phyloP scores from a whole-genome alignment of 441 rosid genomes.

The Gossypium gossypioides region DNA sequence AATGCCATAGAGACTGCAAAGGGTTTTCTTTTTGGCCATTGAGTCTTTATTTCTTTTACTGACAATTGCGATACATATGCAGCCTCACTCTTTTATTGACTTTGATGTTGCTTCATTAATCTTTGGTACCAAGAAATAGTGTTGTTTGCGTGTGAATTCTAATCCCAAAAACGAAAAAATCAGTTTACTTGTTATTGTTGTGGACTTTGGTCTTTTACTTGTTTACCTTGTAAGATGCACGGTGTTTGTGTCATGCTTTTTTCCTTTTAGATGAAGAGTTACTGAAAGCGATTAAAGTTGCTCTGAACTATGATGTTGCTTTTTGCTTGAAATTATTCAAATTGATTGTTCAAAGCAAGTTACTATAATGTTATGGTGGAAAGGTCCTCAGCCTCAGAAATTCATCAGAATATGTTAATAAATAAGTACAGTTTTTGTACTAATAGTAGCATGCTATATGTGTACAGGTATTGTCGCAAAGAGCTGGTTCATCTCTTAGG shows the following conservation, averaged over 20 bases:
- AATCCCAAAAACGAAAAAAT: not conserved
- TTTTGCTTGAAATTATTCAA: too few species aligned
- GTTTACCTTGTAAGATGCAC: not conserved
- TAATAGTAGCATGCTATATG: slow-evolving; percentile 16
- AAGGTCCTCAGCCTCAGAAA: too few species aligned
- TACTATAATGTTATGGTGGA: too few species aligned
- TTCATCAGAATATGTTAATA: not conserved
- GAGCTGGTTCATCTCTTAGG: slow-evolving; percentile 38
- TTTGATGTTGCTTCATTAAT: not conserved
- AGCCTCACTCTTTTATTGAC: not conserved
- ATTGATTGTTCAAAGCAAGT: too few species aligned
- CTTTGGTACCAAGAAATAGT: not conserved
- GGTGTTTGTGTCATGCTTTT: not conserved
- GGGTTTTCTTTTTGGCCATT: not conserved
- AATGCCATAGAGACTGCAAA: slow-evolving; percentile 18
- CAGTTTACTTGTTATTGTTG: not conserved
- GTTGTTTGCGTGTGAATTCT: not conserved
- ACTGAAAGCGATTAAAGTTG: too few species aligned
- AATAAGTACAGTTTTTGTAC: not conserved
- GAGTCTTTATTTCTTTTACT: not conserved
- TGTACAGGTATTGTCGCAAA: slow-evolving; percentile 45
- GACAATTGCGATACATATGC: not conserved
- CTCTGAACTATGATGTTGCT: too few species aligned
- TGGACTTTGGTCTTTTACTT: not conserved
- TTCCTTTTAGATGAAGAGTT: too few species aligned